A percentile compares a stretch with the other conserved stretches of the same genome.
Evolutionary conservation across 495 filamentous ascomycete species (phyloP).

Genomic region (Xylaria intraflava): DNA sequence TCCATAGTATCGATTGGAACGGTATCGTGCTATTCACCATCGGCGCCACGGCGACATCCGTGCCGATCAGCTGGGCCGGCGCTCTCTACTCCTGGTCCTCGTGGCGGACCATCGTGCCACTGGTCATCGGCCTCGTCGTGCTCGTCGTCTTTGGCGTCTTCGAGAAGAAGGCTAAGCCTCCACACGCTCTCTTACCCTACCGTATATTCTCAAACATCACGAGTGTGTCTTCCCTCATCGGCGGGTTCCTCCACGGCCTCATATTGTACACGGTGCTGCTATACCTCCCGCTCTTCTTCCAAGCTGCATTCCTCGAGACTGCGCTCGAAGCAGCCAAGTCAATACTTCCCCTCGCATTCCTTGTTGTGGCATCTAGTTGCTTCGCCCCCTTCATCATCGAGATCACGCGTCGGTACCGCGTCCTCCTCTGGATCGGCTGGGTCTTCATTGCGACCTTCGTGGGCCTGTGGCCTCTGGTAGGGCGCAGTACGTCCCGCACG

Average conservation of each 20-base stretch:
- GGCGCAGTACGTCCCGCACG: background rate
- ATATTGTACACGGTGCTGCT: constrained; percentile 25
- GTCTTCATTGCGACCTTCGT: constrained; percentile 15
- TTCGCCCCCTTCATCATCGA: constrained; percentile 20
- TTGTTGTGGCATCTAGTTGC: constrained; percentile 15
- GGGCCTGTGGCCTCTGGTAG: constrained; percentile 23
- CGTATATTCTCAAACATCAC: constrained; percentile 30
- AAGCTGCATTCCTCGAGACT: constrained; percentile 28
- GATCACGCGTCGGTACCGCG: constrained; percentile 18
- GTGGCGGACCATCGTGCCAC: constrained; percentile 32
- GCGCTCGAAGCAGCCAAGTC: constrained; percentile 24
- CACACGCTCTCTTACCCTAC: constrained; percentile 29
- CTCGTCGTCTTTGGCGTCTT: constrained; percentile 32
- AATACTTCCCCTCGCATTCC: constrained; percentile 21
- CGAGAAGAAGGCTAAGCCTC: constrained; percentile 26
- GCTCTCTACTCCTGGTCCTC: constrained; percentile 36
- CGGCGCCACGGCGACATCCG: constrained; percentile 26
- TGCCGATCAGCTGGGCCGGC: constrained; percentile 41
- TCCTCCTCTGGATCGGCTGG: constrained; percentile 23
- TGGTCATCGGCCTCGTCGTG: constrained; percentile 30
- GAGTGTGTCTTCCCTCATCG: constrained; percentile 18
- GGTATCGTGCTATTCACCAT: constrained; percentile 35
- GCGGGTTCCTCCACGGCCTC: constrained; percentile 30
- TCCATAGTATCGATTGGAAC: constrained; percentile 37
- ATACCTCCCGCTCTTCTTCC: constrained; percentile 35